These are phyloP conservation scores for Agaricus sinodeliciosus DNA, from an alignment of 768 basidiomycete species.

Conservation along the genomic window DNA sequence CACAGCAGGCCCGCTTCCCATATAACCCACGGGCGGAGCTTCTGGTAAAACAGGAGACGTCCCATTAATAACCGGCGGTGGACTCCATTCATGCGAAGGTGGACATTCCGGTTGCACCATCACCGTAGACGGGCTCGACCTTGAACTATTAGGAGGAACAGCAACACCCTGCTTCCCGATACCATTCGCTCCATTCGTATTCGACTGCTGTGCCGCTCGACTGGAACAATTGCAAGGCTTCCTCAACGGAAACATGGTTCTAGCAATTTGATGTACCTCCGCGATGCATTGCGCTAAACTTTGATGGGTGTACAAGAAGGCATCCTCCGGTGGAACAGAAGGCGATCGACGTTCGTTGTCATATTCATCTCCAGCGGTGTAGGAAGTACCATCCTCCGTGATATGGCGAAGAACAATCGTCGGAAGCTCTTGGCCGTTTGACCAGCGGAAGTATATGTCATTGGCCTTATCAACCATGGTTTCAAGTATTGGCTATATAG, in stretches of 20 bases:
- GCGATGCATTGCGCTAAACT: constrained; percentile 40
- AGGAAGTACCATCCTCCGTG: constrained; percentile 24
- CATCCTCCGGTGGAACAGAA: constrained; percentile 5
- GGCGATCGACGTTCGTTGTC: constrained; percentile 11
- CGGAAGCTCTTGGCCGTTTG: constrained; percentile 35
- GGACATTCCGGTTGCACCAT: constrained; percentile 17
- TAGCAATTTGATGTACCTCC: constrained; percentile 39
- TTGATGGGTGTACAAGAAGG: constrained; percentile 34
- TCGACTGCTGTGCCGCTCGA: not conserved
- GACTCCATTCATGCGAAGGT: constrained; percentile 40
- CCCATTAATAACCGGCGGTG: constrained; percentile 26
- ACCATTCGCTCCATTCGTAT: constrained; percentile 14
- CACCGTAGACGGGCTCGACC: not conserved
- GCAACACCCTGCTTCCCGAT: constrained; percentile 13
- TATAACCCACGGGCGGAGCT: constrained; percentile 11
- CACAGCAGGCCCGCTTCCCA: not conserved
- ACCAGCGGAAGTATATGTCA: constrained; percentile 42
- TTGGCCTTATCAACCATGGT: constrained; percentile 47
- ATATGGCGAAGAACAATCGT: constrained; percentile 34
- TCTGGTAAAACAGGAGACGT: constrained; percentile 32
- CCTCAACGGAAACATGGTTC: constrained; percentile 33
- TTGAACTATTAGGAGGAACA: not conserved
- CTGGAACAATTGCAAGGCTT: constrained; percentile 37
- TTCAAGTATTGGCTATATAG: constrained; percentile 36
- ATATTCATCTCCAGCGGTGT: constrained; percentile 16